phyloP scores from a whole-genome alignment of 768 basidiomycete genomes.

The Pisolithus orientalis region DNA sequence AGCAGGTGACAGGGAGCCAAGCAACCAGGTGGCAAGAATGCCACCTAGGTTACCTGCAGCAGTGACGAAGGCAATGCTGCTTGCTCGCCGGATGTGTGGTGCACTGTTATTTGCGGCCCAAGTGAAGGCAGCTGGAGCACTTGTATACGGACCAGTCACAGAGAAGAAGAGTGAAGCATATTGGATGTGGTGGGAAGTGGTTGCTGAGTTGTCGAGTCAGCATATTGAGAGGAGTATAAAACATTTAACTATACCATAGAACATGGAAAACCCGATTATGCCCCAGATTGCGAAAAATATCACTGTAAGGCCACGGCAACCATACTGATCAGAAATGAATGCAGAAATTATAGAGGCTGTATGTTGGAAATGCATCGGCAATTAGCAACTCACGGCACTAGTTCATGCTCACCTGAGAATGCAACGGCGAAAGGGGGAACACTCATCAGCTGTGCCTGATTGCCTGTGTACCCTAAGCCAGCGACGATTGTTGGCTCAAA shows the following conservation, averaged over 20 bases:
- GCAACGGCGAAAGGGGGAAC: too few species aligned
- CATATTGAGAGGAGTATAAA: background rate
- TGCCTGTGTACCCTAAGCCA: too few species aligned
- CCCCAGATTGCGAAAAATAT: slow-evolving; percentile 27
- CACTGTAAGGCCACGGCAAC: too few species aligned
- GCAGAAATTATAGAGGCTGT: slow-evolving; percentile 11
- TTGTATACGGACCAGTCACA: slow-evolving; percentile 44
- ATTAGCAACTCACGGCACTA: slow-evolving; percentile 34
- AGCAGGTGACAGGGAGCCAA: slow-evolving; percentile 42
- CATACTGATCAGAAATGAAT: too few species aligned
- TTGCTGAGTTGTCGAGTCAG: slow-evolving; percentile 8
- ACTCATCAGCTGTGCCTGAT: too few species aligned
- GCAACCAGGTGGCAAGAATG: too few species aligned
- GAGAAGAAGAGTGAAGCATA: slow-evolving; percentile 55
- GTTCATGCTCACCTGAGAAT: too few species aligned
- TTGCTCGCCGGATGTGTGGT: too few species aligned
- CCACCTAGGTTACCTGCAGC: too few species aligned
- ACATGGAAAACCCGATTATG: slow-evolving; percentile 48
- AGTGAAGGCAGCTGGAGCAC: slow-evolving; percentile 46
- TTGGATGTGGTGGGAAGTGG: slow-evolving; percentile 32
- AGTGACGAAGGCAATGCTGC: too few species aligned
- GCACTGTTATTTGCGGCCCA: slow-evolving; percentile 30
- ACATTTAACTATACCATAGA: slow-evolving; percentile 35
- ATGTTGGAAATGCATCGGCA: background rate
- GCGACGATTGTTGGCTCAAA: too few species aligned